Evolutionary conservation across 2,329 filamentous ascomycete genomes (phyloP).

Genomic region (Fusarium avenaceum): DNA sequence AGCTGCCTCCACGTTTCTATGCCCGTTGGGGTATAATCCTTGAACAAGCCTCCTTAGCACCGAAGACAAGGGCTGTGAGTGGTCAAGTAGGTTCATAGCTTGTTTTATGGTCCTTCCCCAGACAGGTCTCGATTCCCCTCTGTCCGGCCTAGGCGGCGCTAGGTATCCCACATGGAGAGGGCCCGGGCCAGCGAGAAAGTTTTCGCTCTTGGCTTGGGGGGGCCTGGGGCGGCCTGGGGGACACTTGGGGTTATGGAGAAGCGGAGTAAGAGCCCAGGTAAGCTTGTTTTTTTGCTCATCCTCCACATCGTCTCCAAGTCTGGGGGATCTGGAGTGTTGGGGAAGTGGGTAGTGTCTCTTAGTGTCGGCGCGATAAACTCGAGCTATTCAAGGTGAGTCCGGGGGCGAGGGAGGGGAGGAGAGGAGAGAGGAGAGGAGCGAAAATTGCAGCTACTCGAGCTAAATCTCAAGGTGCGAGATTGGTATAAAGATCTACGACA

Average conservation of each 20-base stretch:
- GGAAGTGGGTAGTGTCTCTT: conserved; percentile 29
- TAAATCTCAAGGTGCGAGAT: conserved; percentile 5
- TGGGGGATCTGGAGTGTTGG: conserved; percentile 34
- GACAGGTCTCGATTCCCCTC: conserved; percentile 26
- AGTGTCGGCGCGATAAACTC: conserved; percentile 28
- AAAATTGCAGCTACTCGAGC: neutral
- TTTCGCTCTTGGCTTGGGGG: conserved; percentile 5
- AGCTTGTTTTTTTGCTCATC: conserved; percentile 1
- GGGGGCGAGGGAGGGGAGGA: neutral
- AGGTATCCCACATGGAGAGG: neutral
- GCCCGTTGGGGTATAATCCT: neutral
- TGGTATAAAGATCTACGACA: conserved; percentile 36
- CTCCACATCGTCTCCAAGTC: conserved; percentile 35
- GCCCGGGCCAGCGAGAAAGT: conserved; percentile 6
- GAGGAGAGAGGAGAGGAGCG: neutral
- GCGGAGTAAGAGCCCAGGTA: neutral
- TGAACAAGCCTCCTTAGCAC: conserved; percentile 6
- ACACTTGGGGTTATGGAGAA: conserved; percentile 29
- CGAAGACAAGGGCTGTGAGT: neutral
- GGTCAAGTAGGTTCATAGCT: conserved; percentile 18
- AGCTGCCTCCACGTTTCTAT: neutral
- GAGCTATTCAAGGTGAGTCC: neutral
- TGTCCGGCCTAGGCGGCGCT: conserved; percentile 23
- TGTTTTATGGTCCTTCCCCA: conserved; percentile 43
- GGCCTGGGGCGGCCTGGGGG: neutral